These are phyloP conservation scores for Tagetes patula DNA, from an alignment of 129 eudicot species.

Conservation along the genomic window DNA sequence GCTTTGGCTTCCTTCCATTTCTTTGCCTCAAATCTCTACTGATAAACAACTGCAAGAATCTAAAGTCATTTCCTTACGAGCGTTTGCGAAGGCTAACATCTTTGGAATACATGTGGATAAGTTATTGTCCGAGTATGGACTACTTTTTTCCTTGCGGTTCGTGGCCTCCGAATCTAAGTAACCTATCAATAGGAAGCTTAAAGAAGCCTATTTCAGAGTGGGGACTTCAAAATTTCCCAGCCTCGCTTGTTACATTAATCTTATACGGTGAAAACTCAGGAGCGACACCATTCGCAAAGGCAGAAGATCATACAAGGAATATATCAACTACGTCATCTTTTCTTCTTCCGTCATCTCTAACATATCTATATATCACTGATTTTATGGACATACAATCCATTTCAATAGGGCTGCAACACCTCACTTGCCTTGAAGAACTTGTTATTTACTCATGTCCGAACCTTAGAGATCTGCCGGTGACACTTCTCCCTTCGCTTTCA, in stretches of 20 bases:
- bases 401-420: slow-evolving; percentile 20
- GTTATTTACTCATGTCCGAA: neutral
- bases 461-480: slow-evolving; percentile 26
- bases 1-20: slow-evolving; percentile 23
- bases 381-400: slow-evolving; percentile 19
- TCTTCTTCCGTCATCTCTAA: slow-evolving; percentile 25
- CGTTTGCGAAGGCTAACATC: slow-evolving; percentile 25
- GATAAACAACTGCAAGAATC: slow-evolving; percentile 16
- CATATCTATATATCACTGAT: neutral
- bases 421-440: slow-evolving; percentile 25
- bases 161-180: slow-evolving; percentile 25
- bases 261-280: slow-evolving; percentile 8
- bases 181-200: slow-evolving; percentile 1
- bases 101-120: slow-evolving; percentile 9
- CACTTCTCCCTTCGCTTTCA: slow-evolving; percentile 24
- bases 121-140: slow-evolving; percentile 21
- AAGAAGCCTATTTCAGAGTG: slow-evolving; percentile 22
- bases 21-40: neutral
- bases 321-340: neutral
- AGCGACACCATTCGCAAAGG: slow-evolving; percentile 5
- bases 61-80: slow-evolving; percentile 22
- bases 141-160: neutral
- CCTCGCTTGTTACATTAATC: neutral
- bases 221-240: slow-evolving; percentile 23
- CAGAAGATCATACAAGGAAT: slow-evolving; percentile 1